phyloP scores from a whole-genome alignment of 2,329 filamentous ascomycete genomes.

The Calonectria leucothoes region DNA sequence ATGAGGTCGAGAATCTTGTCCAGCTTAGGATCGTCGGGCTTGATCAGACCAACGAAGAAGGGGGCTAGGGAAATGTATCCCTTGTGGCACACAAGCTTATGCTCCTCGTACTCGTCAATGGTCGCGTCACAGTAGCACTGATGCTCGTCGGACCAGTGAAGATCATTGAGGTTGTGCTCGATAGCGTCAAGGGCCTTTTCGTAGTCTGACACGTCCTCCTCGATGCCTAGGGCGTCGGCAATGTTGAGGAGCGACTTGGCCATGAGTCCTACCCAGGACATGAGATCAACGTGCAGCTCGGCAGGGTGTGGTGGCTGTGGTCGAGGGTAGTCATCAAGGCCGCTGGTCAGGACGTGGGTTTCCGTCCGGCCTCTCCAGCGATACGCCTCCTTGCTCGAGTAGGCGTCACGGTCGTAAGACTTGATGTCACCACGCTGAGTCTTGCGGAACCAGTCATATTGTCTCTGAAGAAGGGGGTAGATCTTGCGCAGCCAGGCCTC shows the following conservation, averaged over 20 bases:
- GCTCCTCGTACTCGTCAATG: constrained; percentile 95
- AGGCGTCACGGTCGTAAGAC: constrained; percentile 89
- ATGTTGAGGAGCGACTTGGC: constrained; percentile 85
- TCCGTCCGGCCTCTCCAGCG: constrained; percentile 93
- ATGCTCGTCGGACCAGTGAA: constrained; percentile 88
- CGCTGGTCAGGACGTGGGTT: constrained; percentile 89
- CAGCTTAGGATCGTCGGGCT: constrained; percentile 78
- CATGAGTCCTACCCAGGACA: constrained; percentile 99
- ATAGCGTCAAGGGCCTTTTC: constrained; percentile 80
- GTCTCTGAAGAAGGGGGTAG: constrained; percentile 87
- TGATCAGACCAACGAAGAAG: constrained; percentile 85
- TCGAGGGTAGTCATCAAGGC: constrained; percentile 95
- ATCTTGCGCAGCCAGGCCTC: constrained; percentile 79
- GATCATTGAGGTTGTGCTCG: constrained; percentile 85
- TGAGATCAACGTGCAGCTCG: constrained; percentile 93
- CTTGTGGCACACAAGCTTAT: constrained; percentile 91
- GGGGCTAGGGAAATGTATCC: constrained; percentile 96
- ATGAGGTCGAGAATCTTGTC: constrained; percentile 82
- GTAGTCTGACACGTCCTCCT: constrained; percentile 81
- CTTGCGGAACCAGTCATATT: constrained; percentile 94
- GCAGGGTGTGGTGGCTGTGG: constrained; percentile 93
- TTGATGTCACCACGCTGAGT: constrained; percentile 93
- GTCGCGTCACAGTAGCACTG: constrained; percentile 94
- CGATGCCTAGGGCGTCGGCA: constrained; percentile 78
- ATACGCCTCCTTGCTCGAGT: constrained; percentile 91